phyloP scores from a whole-genome alignment of 495 filamentous ascomycete genomes.

The Lindgomyces ingoldianus region DNA sequence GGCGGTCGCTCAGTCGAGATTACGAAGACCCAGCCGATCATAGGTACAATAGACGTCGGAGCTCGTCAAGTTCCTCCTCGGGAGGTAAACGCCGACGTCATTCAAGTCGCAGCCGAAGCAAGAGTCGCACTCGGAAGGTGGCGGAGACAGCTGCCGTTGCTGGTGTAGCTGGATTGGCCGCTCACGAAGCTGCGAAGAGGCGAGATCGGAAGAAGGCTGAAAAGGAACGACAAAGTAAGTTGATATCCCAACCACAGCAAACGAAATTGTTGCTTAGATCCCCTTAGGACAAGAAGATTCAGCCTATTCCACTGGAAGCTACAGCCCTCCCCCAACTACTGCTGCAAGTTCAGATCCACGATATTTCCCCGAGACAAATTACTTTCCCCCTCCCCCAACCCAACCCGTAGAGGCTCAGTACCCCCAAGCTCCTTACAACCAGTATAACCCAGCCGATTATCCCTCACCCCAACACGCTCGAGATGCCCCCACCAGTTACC shows the following conservation, averaged over 20 bases:
- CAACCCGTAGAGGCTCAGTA: constrained; percentile 26
- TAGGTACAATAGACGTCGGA: constrained; percentile 32
- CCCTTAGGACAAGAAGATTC: constrained; percentile 35
- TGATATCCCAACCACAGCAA: neutral
- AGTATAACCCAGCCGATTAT: constrained; percentile 52
- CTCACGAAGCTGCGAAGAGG: constrained; percentile 66
- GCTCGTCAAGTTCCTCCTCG: constrained; percentile 37
- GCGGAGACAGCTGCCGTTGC: constrained; percentile 69
- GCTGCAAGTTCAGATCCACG: constrained; percentile 42
- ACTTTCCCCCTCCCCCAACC: constrained; percentile 51
- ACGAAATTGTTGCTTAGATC: neutral
- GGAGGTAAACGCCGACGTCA: constrained; percentile 59
- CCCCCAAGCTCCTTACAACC: constrained; percentile 24
- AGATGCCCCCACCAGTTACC: constrained; percentile 16
- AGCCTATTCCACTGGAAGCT: constrained; percentile 39
- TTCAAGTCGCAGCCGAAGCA: constrained; percentile 40
- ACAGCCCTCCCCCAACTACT: constrained; percentile 50
- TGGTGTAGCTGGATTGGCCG: constrained; percentile 74
- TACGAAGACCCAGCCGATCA: constrained; percentile 38
- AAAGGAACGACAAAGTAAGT: constrained; percentile 41
- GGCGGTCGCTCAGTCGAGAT: constrained; percentile 24
- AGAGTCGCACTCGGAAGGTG: constrained; percentile 52
- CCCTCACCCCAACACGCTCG: constrained; percentile 28
- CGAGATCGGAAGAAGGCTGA: constrained; percentile 59
- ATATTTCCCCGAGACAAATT: constrained; percentile 45